Conservation (phyloP, 2,329 filamentous ascomycete genomes). For the Fusarium sublunatum region DNA sequence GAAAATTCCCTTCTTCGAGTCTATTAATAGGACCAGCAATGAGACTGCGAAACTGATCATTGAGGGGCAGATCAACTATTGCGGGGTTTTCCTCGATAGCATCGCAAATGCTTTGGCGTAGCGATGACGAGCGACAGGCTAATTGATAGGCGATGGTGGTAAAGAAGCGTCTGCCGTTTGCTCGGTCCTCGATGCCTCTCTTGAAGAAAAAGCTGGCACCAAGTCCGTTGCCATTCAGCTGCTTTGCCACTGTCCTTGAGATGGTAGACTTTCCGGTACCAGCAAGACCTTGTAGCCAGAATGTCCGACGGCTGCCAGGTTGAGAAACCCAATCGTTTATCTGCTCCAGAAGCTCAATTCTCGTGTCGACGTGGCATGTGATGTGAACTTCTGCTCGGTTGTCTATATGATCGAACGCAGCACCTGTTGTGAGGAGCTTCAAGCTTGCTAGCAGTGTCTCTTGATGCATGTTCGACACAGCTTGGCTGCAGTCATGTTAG, state of each 20-base stretch:
- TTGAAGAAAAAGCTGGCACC: constrained; percentile 60
- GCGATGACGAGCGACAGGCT: constrained; percentile 37
- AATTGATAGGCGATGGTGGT: constrained; percentile 54
- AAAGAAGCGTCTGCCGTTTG: constrained; percentile 52
- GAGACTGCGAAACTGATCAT: constrained; percentile 55
- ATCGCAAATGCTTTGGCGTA: constrained; percentile 42
- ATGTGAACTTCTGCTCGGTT: neutral
- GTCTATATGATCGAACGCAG: neutral
- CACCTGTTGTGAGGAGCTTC: neutral
- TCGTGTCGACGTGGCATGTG: constrained; percentile 47
- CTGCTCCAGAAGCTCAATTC: constrained; percentile 46
- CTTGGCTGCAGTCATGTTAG: too few relatives aligned
- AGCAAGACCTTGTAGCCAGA: constrained; percentile 55
- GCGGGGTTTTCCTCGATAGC: constrained; percentile 48
- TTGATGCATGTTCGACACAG: neutral
- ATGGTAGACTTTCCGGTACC: constrained; percentile 56
- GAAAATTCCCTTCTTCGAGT: neutral
- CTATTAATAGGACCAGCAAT: constrained; percentile 49
- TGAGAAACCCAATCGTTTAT: constrained; percentile 48
- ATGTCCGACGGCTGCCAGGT: constrained; percentile 41
- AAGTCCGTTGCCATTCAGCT: constrained; percentile 22
- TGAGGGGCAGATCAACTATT: constrained; percentile 44
- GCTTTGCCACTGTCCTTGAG: constrained; percentile 48
- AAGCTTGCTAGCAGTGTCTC: neutral
- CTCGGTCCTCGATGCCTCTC: constrained; percentile 53